A percentile compares a stretch with the other conserved stretches of the same genome.
Conservation (phyloP, 23 red algal species). For the Gracilaria domingensis region DNA sequence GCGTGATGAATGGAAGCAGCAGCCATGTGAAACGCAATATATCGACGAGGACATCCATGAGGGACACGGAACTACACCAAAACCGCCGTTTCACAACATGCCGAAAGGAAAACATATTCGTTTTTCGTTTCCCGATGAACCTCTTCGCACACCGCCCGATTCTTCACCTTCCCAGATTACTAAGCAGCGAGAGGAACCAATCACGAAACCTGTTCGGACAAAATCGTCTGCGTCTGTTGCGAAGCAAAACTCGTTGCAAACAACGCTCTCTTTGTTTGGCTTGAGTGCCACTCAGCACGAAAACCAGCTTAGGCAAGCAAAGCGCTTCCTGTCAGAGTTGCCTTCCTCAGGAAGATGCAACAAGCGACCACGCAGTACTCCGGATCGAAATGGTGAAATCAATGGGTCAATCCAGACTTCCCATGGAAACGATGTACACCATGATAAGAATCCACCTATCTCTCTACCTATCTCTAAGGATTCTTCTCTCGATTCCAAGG, state of each 20-base stretch:
- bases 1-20: constrained; percentile 14
- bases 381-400: neutral
- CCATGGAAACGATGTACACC: neutral
- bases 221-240: neutral
- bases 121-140: constrained; percentile 21
- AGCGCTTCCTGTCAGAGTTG: neutral
- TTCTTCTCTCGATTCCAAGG: neutral
- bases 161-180: neutral
- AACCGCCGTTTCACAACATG: constrained; percentile 36
- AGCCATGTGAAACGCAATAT: neutral
- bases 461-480: neutral
- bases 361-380: neutral
- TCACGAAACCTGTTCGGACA: neutral
- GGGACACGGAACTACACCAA: neutral
- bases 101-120: constrained; percentile 27
- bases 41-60: neutral
- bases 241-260: neutral
- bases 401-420: neutral
- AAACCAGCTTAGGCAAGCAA: neutral
- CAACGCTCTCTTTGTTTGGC: constrained; percentile 28
- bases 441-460: neutral
- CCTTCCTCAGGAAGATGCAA: neutral
- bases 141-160: neutral
- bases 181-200: neutral
- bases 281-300: neutral